phyloP scores from a whole-genome alignment of 1,284 basidiomycete species.

The Microbotryum intermedium region DNA sequence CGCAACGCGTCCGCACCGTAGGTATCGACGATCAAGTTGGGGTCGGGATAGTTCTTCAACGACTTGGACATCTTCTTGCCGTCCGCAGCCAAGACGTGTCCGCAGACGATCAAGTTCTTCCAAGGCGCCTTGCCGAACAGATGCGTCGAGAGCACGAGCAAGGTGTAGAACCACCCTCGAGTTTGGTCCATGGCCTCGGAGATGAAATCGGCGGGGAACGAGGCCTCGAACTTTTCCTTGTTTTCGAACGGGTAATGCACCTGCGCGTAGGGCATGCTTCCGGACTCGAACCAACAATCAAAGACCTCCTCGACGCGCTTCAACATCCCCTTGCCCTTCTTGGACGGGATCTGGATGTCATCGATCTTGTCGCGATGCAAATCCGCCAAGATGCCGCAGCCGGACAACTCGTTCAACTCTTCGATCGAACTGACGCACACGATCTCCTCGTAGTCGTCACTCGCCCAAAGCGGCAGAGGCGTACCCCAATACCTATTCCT shows the following conservation, averaged over 20 bases:
- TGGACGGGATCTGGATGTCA: conserved; percentile 89
- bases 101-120: conserved; percentile 96
- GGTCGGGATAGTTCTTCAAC: conserved; percentile 96
- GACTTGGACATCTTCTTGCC: conserved; percentile 99
- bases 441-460: conserved; percentile 88
- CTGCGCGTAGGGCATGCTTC: conserved; percentile 98
- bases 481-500: conserved; percentile 99
- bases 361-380: conserved; percentile 93
- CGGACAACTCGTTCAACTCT: conserved; percentile 80
- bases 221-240: conserved; percentile 66
- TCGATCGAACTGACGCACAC: conserved; percentile 80
- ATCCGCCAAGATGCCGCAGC: conserved; percentile 77
- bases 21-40: conserved; percentile 76
- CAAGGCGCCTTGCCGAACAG: conserved; percentile 89
- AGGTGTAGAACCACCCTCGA: conserved; percentile 95
- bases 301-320: conserved; percentile 94
- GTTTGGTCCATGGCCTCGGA: conserved; percentile 72
- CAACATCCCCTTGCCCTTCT: conserved; percentile 76
- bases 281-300: conserved; percentile 99
- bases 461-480: conserved; percentile 92
- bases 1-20: conserved; percentile 95
- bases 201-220: conserved; percentile 96
- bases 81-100: conserved; percentile 89
- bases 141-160: conserved; percentile 90
- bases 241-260: conserved; percentile 98